A percentile compares a stretch with the other conserved stretches of the same genome.
These are phyloP conservation scores for Fonsecaea multimorphosa DNA, from an alignment of 2,329 filamentous ascomycete species.

Conservation along the genomic window DNA sequence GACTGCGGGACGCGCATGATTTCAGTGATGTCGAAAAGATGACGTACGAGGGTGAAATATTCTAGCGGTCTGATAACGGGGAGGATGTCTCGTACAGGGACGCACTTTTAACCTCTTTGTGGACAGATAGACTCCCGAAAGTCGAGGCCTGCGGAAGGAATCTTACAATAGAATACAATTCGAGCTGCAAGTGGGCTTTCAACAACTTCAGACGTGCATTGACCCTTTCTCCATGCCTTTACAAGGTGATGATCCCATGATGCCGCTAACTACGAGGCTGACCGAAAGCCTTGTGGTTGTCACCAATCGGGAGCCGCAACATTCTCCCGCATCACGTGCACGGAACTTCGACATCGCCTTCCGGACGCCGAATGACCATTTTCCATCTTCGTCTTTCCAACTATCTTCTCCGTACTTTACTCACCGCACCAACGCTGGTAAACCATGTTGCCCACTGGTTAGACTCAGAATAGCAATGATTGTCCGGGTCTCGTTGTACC, in stretches of 20 bases:
- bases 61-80: not conserved
- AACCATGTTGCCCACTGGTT: not conserved
- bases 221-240: not conserved
- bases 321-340: not conserved
- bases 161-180: not conserved
- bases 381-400: not conserved
- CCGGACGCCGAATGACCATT: not conserved
- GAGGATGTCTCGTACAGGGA: not conserved
- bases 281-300: not conserved
- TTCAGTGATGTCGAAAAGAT: conserved; percentile 29
- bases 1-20: conserved; percentile 23
- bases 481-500: not conserved
- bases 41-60: conserved; percentile 28
- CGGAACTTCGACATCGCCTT: not conserved
- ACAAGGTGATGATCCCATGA: not conserved
- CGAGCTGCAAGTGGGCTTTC: not conserved
- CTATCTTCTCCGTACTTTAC: not conserved
- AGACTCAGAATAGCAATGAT: not conserved
- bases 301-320: not conserved
- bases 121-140: not conserved
- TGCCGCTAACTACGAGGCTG: not conserved
- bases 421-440: not conserved
- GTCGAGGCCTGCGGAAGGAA: not conserved
- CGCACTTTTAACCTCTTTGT: not conserved
- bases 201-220: not conserved